phyloP scores from a whole-genome alignment of 495 filamentous ascomycete genomes.

The Margaritispora aquatica region DNA sequence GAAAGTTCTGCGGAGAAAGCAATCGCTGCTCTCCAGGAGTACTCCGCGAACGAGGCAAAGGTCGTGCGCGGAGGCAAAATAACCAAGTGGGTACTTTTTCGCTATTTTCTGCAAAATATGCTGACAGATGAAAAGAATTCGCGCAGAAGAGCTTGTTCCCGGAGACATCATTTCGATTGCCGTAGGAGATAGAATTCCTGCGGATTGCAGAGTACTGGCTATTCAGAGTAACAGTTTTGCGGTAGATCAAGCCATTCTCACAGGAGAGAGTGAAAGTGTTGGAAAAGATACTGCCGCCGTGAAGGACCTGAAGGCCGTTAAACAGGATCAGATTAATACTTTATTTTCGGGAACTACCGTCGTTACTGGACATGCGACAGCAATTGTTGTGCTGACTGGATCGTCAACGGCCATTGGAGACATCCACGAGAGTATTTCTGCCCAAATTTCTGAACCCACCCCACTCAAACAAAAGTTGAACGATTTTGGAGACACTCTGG shows the following conservation, averaged over 20 bases:
- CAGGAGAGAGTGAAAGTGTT: constrained; percentile 97
- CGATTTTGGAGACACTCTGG: constrained; percentile 93
- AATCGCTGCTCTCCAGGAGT: constrained; percentile 97
- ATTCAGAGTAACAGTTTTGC: constrained; percentile 97
- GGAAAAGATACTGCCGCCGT: constrained; percentile 69
- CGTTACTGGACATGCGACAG: constrained; percentile 88
- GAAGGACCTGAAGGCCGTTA: constrained; percentile 77
- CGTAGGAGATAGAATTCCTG: constrained; percentile 93
- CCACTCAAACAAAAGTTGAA: constrained; percentile 98
- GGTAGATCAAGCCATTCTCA: constrained; percentile 95
- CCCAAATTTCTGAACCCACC: constrained; percentile 96
- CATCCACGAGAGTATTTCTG: constrained; percentile 96
- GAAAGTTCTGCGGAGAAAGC: constrained; percentile 98
- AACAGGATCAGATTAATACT: constrained; percentile 97
- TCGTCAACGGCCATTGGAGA: constrained; percentile 92
- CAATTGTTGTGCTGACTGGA: constrained; percentile 88
- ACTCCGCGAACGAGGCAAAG: constrained; percentile 96
- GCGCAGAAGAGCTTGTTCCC: constrained; percentile 92
- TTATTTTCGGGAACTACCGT: constrained; percentile 98
- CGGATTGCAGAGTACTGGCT: constrained; percentile 83
- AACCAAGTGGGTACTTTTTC: constrained; percentile 34
- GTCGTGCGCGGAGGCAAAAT: constrained; percentile 74
- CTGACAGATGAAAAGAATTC: constrained; percentile 41
- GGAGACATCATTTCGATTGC: constrained; percentile 87
- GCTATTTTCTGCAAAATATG: not conserved